Base-by-base conservation (phyloP, 495 filamentous ascomycete species). In the Penicillium atrosanguineum region DNA sequence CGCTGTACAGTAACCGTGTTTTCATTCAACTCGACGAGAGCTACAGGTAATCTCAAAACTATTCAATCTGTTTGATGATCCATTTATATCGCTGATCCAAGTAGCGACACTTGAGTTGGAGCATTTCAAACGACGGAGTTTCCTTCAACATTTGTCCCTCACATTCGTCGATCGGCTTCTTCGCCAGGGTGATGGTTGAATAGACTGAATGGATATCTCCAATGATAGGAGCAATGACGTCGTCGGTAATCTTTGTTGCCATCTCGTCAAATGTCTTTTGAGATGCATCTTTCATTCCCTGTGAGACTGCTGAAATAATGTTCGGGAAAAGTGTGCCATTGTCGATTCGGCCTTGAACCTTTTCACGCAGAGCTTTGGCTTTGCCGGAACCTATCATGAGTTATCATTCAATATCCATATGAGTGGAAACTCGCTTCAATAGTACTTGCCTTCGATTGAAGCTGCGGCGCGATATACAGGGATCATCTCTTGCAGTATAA, bases 401-500 rank as follows among this genome's bases (percentile, higher is more conserved):
- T 43, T 43, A 21, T 43, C 19, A 43, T 19, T 43, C 8, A 18
- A 43, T 7, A 28, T 4, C 26, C 26, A 28, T 28, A 7, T 28
- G 7, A 28, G 7, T 28, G 26, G 26, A 28, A 28, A 28, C 26
- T 28, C 26, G 26, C 20, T 43, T 43, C 40, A 21, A 19, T 43
- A 15, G 19, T 43, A 25, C 23, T 38, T 47, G 44, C 31, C 42
- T 20, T 34, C 8, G 43, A 1, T 42, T 31, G 14, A n/a, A 15
- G 31, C 16, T 43, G 37, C 48, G 12, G 23, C 21, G 21, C 48
- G 48, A 23, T 52, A 52, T 4, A 21, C 42, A 41, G 48, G 23
- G 8, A 52, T 52, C 48, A 52, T 52, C 28, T 52, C 48, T 20
- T 44, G 36, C 26, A 52, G 19, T 18, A 52, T 43, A 31, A 39